These are phyloP conservation scores for Fusarium nurragi DNA, from an alignment of 2,329 filamentous ascomycete genomes.

Conservation along the genomic window DNA sequence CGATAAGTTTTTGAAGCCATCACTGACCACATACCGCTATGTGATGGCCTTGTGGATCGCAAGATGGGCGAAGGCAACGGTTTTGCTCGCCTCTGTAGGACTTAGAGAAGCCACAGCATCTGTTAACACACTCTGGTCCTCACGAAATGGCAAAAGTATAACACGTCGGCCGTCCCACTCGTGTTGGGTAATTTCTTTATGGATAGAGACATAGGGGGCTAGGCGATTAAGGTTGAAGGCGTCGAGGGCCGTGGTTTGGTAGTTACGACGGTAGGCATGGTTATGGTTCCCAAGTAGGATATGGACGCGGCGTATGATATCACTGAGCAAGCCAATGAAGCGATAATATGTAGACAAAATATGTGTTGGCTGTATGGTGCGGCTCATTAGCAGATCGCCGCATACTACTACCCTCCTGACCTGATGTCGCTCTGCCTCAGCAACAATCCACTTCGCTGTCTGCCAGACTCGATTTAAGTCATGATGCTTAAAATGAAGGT, in stretches of 20 bases:
- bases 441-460: constrained; percentile 36
- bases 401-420: constrained; percentile 31
- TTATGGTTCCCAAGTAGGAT: constrained; percentile 42
- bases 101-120: constrained; percentile 24
- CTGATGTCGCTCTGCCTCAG: constrained; percentile 24
- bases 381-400: constrained; percentile 37
- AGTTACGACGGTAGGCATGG: constrained; percentile 40
- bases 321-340: constrained; percentile 32
- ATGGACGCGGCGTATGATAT: constrained; percentile 27
- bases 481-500: constrained; percentile 34
- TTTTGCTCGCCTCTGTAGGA: constrained; percentile 19
- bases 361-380: constrained; percentile 27
- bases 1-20: neutral
- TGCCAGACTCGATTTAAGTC: constrained; percentile 29
- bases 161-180: constrained; percentile 36
- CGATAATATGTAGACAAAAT: constrained; percentile 33
- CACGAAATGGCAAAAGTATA: constrained; percentile 36
- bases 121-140: constrained; percentile 32
- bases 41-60: constrained; percentile 40
- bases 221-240: constrained; percentile 30
- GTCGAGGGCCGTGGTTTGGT: constrained; percentile 36
- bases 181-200: constrained; percentile 17
- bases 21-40: constrained; percentile 13
- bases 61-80: constrained; percentile 38
- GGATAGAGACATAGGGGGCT: constrained; percentile 25